These are phyloP conservation scores for Plasmodium inui DNA, from an alignment of 169 alveolate species.

Conservation along the genomic window DNA sequence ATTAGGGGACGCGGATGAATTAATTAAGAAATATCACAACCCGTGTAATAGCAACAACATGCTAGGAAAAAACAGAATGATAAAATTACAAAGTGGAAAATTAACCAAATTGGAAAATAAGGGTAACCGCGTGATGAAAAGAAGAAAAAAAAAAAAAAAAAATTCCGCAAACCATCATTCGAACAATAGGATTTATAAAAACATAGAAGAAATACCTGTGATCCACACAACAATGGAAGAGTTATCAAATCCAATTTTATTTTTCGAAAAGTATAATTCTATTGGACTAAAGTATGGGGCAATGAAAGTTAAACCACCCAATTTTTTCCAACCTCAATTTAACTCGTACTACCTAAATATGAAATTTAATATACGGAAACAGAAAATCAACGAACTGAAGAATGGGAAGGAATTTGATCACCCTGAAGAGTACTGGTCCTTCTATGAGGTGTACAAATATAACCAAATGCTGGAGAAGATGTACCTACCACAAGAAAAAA, in stretches of 20 bases:
- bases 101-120: slow-evolving; percentile 29
- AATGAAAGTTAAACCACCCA: slow-evolving; percentile 87
- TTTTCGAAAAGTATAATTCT: slow-evolving; percentile 77
- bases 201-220: slow-evolving; percentile 79
- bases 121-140: not conserved
- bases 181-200: slow-evolving; percentile 8
- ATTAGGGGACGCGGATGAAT: not conserved
- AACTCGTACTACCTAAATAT: slow-evolving; percentile 78
- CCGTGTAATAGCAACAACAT: not conserved
- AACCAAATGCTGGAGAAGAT: slow-evolving; percentile 28
- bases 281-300: slow-evolving; percentile 88
- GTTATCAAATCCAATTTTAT: slow-evolving; percentile 78
- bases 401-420: slow-evolving; percentile 79
- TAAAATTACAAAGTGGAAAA: slow-evolving; percentile 14
- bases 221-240: slow-evolving; percentile 84
- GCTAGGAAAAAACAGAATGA: slow-evolving; percentile 5
- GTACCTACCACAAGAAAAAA: not conserved
- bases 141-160: not conserved
- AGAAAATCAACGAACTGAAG: slow-evolving; percentile 80
- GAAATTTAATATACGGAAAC: slow-evolving; percentile 87
- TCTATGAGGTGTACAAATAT: slow-evolving; percentile 46
- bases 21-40: not conserved
- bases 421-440: slow-evolving; percentile 55
- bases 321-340: slow-evolving; percentile 82
- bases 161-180: not conserved